Percentiles rank a stretch among this genome's conserved stretches.
Evolutionary conservation across 139 green algal species (phyloP).

Genomic region (Chlamydomonas schloesseri): DNA sequence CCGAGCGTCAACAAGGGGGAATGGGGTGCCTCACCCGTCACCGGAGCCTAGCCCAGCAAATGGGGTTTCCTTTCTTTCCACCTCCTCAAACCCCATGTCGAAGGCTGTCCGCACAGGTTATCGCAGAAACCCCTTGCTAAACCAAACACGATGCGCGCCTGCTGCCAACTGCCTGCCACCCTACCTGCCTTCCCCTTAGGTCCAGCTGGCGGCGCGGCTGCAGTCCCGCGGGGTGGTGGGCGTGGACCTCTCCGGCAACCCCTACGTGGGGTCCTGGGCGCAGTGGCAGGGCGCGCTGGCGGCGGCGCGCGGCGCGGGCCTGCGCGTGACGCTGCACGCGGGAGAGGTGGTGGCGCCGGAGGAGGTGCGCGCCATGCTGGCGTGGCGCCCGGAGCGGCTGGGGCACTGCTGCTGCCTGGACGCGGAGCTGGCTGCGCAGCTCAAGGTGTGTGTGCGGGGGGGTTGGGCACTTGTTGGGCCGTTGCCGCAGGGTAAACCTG

Average conservation of each 20-base stretch:
- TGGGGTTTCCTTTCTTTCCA: too few species aligned
- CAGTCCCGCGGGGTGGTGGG: constrained; percentile 64
- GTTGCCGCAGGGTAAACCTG: too few species aligned
- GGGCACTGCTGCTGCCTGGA: constrained; percentile 88
- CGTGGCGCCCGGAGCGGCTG: constrained; percentile 76
- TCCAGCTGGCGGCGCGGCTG: constrained; percentile 65
- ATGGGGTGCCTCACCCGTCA: too few species aligned
- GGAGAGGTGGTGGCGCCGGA: constrained; percentile 71
- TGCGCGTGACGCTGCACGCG: constrained; percentile 80
- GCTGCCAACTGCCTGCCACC: too few species aligned
- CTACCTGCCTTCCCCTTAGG: too few species aligned
- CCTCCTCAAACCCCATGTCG: too few species aligned
- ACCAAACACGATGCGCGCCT: too few species aligned
- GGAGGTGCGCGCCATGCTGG: constrained; percentile 77
- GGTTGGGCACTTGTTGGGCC: too few species aligned
- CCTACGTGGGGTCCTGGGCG: constrained; percentile 67
- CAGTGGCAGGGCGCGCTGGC: constrained; percentile 70
- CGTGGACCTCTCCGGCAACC: constrained; percentile 86
- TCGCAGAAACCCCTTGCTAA: too few species aligned
- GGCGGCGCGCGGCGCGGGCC: constrained; percentile 61
- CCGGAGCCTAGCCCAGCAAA: too few species aligned
- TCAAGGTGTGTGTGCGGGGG: constrained; percentile 51
- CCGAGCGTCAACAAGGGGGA: background rate
- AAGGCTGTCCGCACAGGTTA: too few species aligned
- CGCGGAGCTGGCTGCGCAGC: constrained; percentile 57